Percentiles rank a stretch among this genome's conserved stretches.
These are phyloP conservation scores for Epichloe gansuensis DNA, from an alignment of 2,329 filamentous ascomycete species.

Conservation along the genomic window DNA sequence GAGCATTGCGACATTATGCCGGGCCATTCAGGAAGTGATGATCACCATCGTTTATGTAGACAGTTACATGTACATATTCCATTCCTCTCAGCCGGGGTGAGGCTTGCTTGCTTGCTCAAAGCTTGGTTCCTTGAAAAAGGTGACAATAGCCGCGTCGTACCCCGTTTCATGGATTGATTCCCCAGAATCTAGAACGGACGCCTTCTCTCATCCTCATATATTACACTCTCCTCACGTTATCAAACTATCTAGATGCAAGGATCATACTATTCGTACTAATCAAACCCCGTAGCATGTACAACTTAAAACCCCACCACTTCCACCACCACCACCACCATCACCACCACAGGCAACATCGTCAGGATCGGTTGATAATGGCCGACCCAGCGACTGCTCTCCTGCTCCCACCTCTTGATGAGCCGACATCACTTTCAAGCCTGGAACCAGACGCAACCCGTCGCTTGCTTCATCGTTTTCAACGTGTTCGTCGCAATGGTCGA, in stretches of 20 bases:
- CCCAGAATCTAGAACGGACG: background rate
- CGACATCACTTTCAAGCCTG: background rate
- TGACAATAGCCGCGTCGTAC: background rate
- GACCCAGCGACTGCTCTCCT: conserved; percentile 1
- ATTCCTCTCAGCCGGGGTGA: background rate
- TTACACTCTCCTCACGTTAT: background rate
- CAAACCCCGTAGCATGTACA: background rate
- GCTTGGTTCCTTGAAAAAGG: background rate
- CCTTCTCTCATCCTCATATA: background rate
- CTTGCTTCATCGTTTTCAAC: background rate
- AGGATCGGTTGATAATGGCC: background rate
- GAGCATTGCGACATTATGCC: too few relatives aligned
- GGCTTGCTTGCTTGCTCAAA: background rate
- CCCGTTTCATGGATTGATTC: background rate
- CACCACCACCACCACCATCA: background rate
- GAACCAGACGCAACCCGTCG: conserved; percentile 2
- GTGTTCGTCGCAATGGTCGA: conserved; percentile 5
- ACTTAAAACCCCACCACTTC: background rate
- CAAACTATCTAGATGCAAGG: background rate
- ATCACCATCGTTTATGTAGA: background rate
- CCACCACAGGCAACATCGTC: background rate
- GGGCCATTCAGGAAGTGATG: background rate
- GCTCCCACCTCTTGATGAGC: background rate
- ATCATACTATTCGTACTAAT: background rate
- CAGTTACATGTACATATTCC: background rate